Evolutionary conservation across 495 filamentous ascomycete species (phyloP), one percentile per base, ranked within the genome.

Genomic region (Rhypophila decipiens): DNA sequence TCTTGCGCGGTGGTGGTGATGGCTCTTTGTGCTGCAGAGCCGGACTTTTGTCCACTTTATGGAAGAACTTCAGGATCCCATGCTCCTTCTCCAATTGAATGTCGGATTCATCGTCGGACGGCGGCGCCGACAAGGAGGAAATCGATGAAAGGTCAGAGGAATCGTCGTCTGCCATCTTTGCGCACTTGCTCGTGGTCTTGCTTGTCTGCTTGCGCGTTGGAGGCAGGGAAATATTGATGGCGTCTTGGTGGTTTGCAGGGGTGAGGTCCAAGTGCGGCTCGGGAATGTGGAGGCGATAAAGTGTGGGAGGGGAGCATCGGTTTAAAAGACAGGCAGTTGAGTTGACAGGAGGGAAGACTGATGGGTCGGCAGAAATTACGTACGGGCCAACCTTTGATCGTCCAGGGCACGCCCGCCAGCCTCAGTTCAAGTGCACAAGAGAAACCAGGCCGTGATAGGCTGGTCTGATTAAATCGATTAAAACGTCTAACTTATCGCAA

Each of bases 1-100:
- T 76, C 71, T 83, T 84, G 50, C 84, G 85, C 49, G 82, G 73
- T 24, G 86, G 85, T 42, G 85, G 84, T 53, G 84, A 78, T 45
- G 57, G 55, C 51, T 69, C 72, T 57, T 63, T 64, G 53, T 63
- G 59, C 18, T 67, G 55, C 50, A 62, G 51, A 39, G 53, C 56
- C 21, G 64, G 57, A 49, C 64, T 67, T 40, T 66, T 50, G 47
- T 69, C 59, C 34, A 73, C 60, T 56, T 74, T 77, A 51, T 74
- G 70, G 59, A 80, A 78, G 71, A 77, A 80, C 57, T 75, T 75
- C 18, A 78, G 60, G 42, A 80, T 80, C 21, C 75, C 75, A 47
- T 74, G 70, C 22, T 70, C 56, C 49, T 71, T 53, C 47, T 68
- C 49, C 60, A 75, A 65, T 63, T 76, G 57, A 46, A 73, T 62